Evolutionary conservation across 768 basidiomycete genomes (phyloP).

Genomic region (Rhodotorula paludigena): DNA sequence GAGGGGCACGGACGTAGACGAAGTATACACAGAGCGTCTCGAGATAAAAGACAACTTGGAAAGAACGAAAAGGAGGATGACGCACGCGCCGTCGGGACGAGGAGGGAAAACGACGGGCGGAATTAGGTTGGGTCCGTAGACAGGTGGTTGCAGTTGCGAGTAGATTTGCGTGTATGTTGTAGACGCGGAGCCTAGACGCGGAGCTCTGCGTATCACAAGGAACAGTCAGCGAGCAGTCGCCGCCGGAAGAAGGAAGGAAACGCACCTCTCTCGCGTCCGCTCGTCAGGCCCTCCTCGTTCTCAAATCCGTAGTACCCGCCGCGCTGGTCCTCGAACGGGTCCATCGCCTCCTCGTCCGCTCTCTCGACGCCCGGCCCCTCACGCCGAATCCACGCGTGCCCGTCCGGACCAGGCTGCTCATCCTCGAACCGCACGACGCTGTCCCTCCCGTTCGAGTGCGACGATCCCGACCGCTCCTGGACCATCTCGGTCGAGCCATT

Average conservation of each 20-base stretch:
- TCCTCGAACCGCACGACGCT: background rate
- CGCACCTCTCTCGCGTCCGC: background rate
- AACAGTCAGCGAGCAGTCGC: background rate
- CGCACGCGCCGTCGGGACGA: no score
- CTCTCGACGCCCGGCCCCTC: no score
- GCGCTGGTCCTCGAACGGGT: conserved; percentile 23
- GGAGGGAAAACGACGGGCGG: no score
- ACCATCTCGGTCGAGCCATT: background rate
- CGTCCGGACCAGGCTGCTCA: background rate
- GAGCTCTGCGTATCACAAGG: background rate
- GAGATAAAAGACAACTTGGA: no score
- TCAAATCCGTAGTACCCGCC: conserved; percentile 27
- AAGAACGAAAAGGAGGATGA: no score
- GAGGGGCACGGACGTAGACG: no score
- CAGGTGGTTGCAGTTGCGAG: background rate
- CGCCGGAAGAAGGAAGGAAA: background rate
- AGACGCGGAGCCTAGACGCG: background rate
- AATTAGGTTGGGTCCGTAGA: no score
- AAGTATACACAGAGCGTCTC: no score
- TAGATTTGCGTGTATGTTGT: background rate
- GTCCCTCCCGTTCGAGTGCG: background rate
- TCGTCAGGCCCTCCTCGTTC: background rate
- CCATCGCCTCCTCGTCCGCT: no score
- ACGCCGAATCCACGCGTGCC: no score
- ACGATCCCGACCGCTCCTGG: background rate